phyloP scores from a whole-genome alignment of 1,284 basidiomycete genomes.

The Gastroboletus turbinatus region DNA sequence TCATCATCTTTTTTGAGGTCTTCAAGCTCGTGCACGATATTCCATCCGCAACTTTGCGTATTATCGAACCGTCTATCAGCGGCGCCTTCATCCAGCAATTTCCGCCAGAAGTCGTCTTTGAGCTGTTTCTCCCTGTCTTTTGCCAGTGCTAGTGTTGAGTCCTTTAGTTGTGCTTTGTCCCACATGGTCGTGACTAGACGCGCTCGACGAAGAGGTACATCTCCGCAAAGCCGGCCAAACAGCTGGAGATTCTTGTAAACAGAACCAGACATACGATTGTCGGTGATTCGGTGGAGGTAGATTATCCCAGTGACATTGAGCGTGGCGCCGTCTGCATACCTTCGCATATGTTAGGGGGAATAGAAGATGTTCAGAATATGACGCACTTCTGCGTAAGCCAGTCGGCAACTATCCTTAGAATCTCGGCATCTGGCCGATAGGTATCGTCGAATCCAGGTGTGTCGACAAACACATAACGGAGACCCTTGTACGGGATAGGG shows the following conservation, averaged over 20 bases:
- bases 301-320: conserved; percentile 41
- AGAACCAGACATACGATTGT: conserved; percentile 46
- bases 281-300: conserved; percentile 51
- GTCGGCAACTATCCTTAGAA: conserved; percentile 25
- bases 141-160: background rate
- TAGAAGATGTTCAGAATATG: background rate
- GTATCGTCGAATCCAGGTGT: conserved; percentile 32
- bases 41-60: background rate
- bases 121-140: conserved; percentile 26
- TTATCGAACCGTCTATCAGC: conserved; percentile 11
- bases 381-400: conserved; percentile 26
- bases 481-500: background rate
- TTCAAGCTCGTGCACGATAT: conserved; percentile 6
- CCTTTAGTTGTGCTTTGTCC: conserved; percentile 20
- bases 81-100: conserved; percentile 36
- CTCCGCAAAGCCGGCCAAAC: conserved; percentile 37
- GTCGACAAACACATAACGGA: conserved; percentile 25
- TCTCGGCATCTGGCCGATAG: conserved; percentile 24
- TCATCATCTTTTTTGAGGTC: background rate
- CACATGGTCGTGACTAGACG: conserved; percentile 44
- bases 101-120: conserved; percentile 26
- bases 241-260: conserved; percentile 43
- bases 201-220: conserved; percentile 22
- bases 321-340: conserved; percentile 11
- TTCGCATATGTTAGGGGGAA: background rate